Conservation (phyloP, 306 rosid genomes). For the Betula pendula region DNA sequence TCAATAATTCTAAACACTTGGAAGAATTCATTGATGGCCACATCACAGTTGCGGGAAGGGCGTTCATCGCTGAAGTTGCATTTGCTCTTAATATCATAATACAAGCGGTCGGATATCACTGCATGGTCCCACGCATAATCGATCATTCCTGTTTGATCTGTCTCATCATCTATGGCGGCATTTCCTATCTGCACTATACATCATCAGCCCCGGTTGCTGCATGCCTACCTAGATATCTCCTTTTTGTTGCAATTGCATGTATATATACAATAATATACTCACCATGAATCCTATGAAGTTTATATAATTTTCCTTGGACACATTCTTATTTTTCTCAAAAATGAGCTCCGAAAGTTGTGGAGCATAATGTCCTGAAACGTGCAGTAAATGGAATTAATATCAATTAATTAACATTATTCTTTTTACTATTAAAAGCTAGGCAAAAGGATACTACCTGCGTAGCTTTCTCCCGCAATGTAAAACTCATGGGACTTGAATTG, state of each 20-base stretch:
- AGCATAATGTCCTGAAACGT: constrained; percentile 74
- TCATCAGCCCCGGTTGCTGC: neutral
- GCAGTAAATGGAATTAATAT: neutral
- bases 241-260: neutral
- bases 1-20: constrained; percentile 34
- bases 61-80: constrained; percentile 38
- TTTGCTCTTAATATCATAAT: constrained; percentile 26
- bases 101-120: constrained; percentile 42
- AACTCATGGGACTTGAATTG: constrained; percentile 74
- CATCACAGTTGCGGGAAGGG: constrained; percentile 7
- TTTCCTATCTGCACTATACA: constrained; percentile 38
- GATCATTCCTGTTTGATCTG: constrained; percentile 47
- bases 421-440: neutral
- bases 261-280: neutral
- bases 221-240: no score
- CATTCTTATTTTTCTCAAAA: constrained; percentile 38
- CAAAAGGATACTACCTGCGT: constrained; percentile 53
- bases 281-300: constrained; percentile 60
- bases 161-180: constrained; percentile 45
- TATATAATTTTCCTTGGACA: constrained; percentile 25
- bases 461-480: constrained; percentile 90
- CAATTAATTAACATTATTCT: neutral
- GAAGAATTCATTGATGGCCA: constrained; percentile 14
- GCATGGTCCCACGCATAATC: constrained; percentile 60
- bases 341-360: constrained; percentile 55